Evolutionary conservation across 495 filamentous ascomycete genomes (phyloP).

Genomic region (Venustampulla echinocandica): DNA sequence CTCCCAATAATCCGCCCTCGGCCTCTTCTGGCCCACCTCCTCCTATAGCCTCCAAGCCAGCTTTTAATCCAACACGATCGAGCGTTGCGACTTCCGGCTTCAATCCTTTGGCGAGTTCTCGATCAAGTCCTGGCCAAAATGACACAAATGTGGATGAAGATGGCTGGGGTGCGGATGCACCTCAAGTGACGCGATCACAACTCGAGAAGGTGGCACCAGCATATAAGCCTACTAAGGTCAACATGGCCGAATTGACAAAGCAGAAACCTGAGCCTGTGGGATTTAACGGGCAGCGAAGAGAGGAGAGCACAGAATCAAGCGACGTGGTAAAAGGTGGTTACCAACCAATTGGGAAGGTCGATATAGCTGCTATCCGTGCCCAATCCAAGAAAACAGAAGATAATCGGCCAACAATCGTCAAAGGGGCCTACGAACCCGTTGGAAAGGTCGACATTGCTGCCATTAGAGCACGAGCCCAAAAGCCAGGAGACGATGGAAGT

Average conservation of each 20-base stretch:
- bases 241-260: slow-evolving; percentile 66
- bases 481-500: slow-evolving; percentile 36
- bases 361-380: slow-evolving; percentile 79
- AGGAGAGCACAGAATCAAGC: slow-evolving; percentile 28
- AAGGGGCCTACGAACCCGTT: slow-evolving; percentile 85
- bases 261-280: slow-evolving; percentile 56
- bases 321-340: slow-evolving; percentile 86
- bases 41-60: slow-evolving; percentile 74
- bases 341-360: slow-evolving; percentile 91
- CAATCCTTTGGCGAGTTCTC: slow-evolving; percentile 50
- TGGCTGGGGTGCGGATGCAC: slow-evolving; percentile 95
- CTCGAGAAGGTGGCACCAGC: slow-evolving; percentile 90
- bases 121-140: slow-evolving; percentile 36
- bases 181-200: slow-evolving; percentile 72
- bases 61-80: slow-evolving; percentile 72
- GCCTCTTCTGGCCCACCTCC: slow-evolving; percentile 40
- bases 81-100: slow-evolving; percentile 53
- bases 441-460: slow-evolving; percentile 94
- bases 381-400: slow-evolving; percentile 65
- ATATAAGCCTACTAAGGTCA: slow-evolving; percentile 89
- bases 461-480: slow-evolving; percentile 73
- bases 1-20: slow-evolving; percentile 29
- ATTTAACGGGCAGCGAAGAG: slow-evolving; percentile 32
- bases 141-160: slow-evolving; percentile 52
- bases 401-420: slow-evolving; percentile 73